Evolutionary conservation across 106 monocot species (phyloP).

Genomic region (Hemerocallis citrina): DNA sequence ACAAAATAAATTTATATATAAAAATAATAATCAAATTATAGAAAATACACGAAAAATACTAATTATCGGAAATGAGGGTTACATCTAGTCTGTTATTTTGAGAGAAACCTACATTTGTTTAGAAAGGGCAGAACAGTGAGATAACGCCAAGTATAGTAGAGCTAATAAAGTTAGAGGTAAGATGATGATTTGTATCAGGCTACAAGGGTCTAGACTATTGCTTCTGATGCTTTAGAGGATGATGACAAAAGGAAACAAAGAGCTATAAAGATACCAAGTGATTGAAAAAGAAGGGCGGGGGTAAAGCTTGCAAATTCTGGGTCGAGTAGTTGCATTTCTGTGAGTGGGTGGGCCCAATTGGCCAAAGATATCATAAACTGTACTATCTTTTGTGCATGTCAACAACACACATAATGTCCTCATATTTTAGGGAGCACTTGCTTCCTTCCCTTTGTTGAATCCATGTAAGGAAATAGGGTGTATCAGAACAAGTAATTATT

Average conservation of each 20-base stretch:
- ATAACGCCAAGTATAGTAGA: background rate
- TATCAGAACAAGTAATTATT: background rate
- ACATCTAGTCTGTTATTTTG: too few relatives aligned
- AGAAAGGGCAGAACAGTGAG: background rate
- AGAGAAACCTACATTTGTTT: background rate
- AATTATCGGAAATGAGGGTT: too few relatives aligned
- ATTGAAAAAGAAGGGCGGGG: too few relatives aligned
- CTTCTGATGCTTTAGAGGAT: constrained; percentile 12
- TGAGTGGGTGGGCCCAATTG: background rate
- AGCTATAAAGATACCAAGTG: constrained; percentile 3
- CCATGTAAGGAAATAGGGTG: background rate
- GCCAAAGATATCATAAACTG: background rate
- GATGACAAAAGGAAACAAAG: background rate
- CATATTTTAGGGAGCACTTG: background rate
- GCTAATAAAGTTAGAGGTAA: background rate
- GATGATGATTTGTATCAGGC: constrained; percentile 6
- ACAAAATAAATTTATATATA: too few relatives aligned
- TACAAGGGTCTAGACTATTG: background rate
- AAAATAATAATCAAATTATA: too few relatives aligned
- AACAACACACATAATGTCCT: constrained; percentile 5
- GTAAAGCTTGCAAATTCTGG: background rate
- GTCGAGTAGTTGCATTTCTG: constrained; percentile 14
- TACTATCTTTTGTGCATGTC: background rate
- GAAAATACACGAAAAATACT: too few relatives aligned
- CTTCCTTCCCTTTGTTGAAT: background rate